Evolutionary conservation across 2,329 filamentous ascomycete genomes (phyloP), one percentile per base, ranked within the genome.

Genomic region (Aspergillus awamori): DNA sequence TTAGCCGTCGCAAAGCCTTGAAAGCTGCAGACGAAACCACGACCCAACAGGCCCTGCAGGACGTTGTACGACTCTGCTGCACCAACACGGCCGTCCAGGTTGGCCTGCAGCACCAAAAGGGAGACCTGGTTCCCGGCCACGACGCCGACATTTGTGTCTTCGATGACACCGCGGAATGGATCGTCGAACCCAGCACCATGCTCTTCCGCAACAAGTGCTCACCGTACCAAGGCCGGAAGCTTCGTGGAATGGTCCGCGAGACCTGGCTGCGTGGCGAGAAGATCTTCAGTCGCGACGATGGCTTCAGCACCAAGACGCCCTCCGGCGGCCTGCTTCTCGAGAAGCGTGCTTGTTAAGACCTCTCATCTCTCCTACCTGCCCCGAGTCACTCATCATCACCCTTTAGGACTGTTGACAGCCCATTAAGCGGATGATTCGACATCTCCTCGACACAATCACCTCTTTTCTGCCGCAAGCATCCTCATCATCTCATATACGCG

Each of bases 121-220:
- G 93, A n/a, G 88, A 89, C 56, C 78, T 97, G 43, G 85, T 83
- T 60, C 89, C 87, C 0, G 94, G 94, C 0, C 89, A 92, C 77
- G 94, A 98, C 76, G 94, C 89, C 0, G 94, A 98, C 73, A 84
- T 98, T 47, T 95, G 92, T 69, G 88, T 98, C 15, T 97, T 98
- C 74, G 94, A 98, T 73, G 92, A 96, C 65, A 79, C 83, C n/a
- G 87, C 87, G 22, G 84, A 85, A 67, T 99, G 94, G 84, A 84
- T 87, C 24, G 88, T 96, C 56, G 80, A 86, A 60, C 82, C 85
- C 17, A 87, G 85, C 63, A 92, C 92, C 53, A 96, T 99, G 93
- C 85, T 95, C 67, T 99, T 96, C 85, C 89, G 92, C 77, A 97
- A 97, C 77, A 92, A 92, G 72, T 93, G 92, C 81, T 93, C 89